Conservation (phyloP, 768 basidiomycete species). For the Tricholoma hemisulphureum region DNA sequence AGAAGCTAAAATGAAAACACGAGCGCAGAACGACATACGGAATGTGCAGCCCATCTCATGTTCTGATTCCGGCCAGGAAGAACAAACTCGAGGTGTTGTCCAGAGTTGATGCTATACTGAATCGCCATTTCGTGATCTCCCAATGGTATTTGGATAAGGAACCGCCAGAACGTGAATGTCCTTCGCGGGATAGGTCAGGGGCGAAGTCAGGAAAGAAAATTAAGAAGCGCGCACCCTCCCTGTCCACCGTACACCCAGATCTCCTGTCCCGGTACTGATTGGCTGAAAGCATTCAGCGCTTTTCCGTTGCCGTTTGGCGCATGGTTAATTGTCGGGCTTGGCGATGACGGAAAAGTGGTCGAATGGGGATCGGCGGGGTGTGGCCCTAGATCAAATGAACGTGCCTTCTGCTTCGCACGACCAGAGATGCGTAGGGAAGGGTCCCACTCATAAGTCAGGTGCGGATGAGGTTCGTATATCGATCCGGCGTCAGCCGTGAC, state of each 20-base stretch:
- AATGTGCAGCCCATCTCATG: slow-evolving; percentile 89
- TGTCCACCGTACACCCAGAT: slow-evolving; percentile 65
- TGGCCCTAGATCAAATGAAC: slow-evolving; percentile 59
- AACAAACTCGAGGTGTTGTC: slow-evolving; percentile 74
- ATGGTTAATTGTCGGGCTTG: slow-evolving; percentile 6
- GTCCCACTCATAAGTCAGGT: slow-evolving; percentile 73
- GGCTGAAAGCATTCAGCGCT: slow-evolving; percentile 36
- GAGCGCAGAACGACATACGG: slow-evolving; percentile 45
- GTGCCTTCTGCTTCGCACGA: slow-evolving; percentile 15
- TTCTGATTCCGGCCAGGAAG: slow-evolving; percentile 81
- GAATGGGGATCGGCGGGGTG: slow-evolving; percentile 77
- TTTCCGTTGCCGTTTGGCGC: slow-evolving; percentile 16
- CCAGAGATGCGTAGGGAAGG: slow-evolving; percentile 38
- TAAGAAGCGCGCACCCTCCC: slow-evolving; percentile 43
- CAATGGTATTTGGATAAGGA: slow-evolving; percentile 80
- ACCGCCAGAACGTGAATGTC: slow-evolving; percentile 92
- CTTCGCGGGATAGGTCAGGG: slow-evolving; percentile 35
- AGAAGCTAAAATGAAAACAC: background rate
- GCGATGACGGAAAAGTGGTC: slow-evolving; percentile 34
- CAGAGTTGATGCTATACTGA: slow-evolving; percentile 78
- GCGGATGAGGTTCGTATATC: slow-evolving; percentile 71
- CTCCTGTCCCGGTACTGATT: slow-evolving; percentile 59
- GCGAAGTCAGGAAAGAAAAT: slow-evolving; percentile 2
- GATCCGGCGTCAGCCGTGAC: slow-evolving; percentile 85
- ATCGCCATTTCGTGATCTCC: slow-evolving; percentile 70